These are phyloP conservation scores for Clarireedia hainanense DNA, from an alignment of 2,329 filamentous ascomycete genomes.

Conservation along the genomic window DNA sequence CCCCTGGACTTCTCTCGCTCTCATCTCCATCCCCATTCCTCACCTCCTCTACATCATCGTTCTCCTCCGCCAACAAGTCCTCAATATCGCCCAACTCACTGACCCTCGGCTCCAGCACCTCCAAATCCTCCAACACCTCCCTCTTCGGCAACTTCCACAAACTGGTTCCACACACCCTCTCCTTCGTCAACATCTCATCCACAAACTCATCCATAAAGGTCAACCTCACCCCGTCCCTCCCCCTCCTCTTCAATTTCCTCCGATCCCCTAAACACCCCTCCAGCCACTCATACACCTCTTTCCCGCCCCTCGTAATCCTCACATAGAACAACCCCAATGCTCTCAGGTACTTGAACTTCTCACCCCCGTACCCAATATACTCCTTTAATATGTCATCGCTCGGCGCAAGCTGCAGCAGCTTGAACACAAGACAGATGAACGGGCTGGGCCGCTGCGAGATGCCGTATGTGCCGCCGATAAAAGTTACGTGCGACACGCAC, in stretches of 20 bases:
- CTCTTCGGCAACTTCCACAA: conserved; percentile 85
- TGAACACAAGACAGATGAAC: conserved; percentile 91
- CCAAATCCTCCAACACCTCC: conserved; percentile 79
- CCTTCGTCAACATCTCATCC: conserved; percentile 82
- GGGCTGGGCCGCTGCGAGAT: conserved; percentile 78
- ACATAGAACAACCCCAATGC: conserved; percentile 90
- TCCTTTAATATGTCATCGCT: conserved; percentile 69
- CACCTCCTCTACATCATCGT: conserved; percentile 10
- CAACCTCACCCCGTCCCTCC: conserved; percentile 64
- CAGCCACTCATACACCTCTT: conserved; percentile 70
- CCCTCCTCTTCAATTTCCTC: conserved; percentile 73
- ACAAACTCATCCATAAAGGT: conserved; percentile 89
- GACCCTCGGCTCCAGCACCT: conserved; percentile 74
- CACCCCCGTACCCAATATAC: conserved; percentile 70
- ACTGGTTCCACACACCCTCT: conserved; percentile 83
- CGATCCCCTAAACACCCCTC: conserved; percentile 79
- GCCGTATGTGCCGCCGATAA: conserved; percentile 83
- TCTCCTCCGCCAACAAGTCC: conserved; percentile 48
- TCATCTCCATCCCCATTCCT: conserved; percentile 9
- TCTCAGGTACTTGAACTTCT: conserved; percentile 78
- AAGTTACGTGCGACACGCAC: conserved; percentile 72
- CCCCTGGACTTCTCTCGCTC: conserved; percentile 30
- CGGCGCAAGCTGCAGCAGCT: conserved; percentile 82
- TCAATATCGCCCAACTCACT: conserved; percentile 79
- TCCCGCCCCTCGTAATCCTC: conserved; percentile 74